Base-by-base conservation (phyloP, 495 filamentous ascomycete species). In the Apodospora peruviana region DNA sequence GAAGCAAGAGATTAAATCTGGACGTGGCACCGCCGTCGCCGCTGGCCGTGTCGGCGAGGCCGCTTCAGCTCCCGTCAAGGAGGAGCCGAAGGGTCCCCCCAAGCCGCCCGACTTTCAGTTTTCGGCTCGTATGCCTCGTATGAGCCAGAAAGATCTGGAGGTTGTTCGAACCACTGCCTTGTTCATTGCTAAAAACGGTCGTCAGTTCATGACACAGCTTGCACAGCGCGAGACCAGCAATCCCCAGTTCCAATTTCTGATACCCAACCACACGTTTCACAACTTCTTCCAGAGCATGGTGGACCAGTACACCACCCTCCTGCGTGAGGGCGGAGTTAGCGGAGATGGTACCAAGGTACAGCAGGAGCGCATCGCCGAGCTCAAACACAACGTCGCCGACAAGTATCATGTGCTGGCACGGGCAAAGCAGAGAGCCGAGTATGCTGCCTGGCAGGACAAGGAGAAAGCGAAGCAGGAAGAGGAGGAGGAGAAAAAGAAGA, bases 121-220 rank as follows among this genome's bases (percentile, higher is more conserved):
- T 71, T 95, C 88, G 42, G 91, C 93, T 50, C 84, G 91, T 60
- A 96, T 97, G 90, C 93, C 93, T 51, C 95, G 87, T 58, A 96
- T 97, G 71, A 91, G 81, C 71, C 88, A 94, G 52, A 85, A 93
- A 68, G 93, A 98, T 78, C 75, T 97, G 52, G 94, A 97, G 50
- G 85, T 97, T 47, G 83, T 98, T 50, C 83, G 84, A 55, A 72
- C 95, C 58, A 96, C 93, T 22, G 94, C 93, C 21, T 68, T 94
- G 32, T 95, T 87, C 68, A 88, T 90, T 51, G 93, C 94, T 37
- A 89, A 87, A 65, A 87, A 91, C 65, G 94, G 93, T 4, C 83
- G 91, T 51, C 81, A 82, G 18, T 98, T 89, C 66, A 85, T 95
- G 81, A 97, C 90, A 4, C 78, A 83, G 24, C 72, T 98, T 44